These are phyloP conservation scores for Acacia concinna DNA, from an alignment of 331 rosid genomes.

Conservation along the genomic window DNA sequence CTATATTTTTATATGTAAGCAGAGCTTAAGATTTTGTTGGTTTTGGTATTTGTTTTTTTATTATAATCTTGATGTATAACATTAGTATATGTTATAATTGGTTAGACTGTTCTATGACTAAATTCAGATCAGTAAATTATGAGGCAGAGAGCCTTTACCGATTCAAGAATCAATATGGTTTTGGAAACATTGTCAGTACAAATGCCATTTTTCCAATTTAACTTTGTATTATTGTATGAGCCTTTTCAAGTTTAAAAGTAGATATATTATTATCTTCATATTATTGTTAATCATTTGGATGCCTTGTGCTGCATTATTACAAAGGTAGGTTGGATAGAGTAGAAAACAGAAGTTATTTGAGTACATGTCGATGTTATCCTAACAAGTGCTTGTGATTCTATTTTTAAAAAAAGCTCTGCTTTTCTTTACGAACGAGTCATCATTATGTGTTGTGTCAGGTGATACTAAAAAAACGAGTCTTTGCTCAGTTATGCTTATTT, in stretches of 20 bases:
- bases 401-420: no score
- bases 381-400: not conserved
- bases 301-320: not conserved
- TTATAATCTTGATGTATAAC: not conserved
- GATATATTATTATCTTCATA: not conserved
- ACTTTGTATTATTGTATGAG: not conserved
- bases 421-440: no score
- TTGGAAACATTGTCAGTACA: not conserved
- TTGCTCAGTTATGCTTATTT: constrained; percentile 1
- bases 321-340: not conserved
- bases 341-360: not conserved
- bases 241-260: not conserved
- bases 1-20: not conserved
- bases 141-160: not conserved
- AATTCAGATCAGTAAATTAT: not conserved
- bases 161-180: not conserved
- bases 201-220: not conserved
- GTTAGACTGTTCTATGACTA: not conserved
- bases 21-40: not conserved
- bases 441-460: not conserved
- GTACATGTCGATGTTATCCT: not conserved
- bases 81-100: not conserved
- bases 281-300: constrained; percentile 22
- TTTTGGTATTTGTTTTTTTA: not conserved
- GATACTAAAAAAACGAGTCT: not conserved